phyloP scores from a whole-genome alignment of 2,329 filamentous ascomycete species.

The Aspergillus sp. region DNA sequence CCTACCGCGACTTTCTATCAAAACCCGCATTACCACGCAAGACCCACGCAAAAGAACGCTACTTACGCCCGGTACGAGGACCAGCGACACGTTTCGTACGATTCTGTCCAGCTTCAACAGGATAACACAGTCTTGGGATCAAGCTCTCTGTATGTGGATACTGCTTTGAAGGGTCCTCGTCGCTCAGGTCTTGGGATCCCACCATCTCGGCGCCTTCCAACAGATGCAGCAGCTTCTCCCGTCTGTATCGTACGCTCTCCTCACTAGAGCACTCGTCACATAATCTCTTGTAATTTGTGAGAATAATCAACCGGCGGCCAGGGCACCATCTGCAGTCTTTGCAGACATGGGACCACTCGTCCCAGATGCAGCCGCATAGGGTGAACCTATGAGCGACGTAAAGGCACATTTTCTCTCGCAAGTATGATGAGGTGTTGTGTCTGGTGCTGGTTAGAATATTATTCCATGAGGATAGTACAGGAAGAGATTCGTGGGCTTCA shows the following conservation, averaged over 20 bases:
- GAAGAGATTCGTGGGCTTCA: no score
- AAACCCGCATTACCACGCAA: neutral
- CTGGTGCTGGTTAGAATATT: no score
- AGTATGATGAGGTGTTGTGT: no score
- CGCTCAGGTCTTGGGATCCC: neutral
- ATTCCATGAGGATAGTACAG: no score
- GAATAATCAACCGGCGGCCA: conserved; percentile 8
- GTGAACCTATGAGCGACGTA: conserved; percentile 16
- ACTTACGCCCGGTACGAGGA: neutral
- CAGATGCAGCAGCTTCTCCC: neutral
- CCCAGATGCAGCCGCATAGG: conserved; percentile 24
- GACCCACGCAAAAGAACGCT: neutral
- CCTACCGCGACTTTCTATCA: no score
- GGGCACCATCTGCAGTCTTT: neutral
- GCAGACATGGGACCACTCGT: conserved; percentile 10
- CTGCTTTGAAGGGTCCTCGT: neutral
- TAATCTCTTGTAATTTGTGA: conserved; percentile 7
- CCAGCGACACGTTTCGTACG: no score
- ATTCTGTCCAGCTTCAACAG: neutral
- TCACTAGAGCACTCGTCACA: conserved; percentile 17
- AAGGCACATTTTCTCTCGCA: conserved; percentile 17
- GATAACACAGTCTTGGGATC: neutral
- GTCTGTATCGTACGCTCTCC: conserved; percentile 6
- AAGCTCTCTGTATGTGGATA: neutral
- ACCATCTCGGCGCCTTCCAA: neutral